Percentiles rank a stretch among this genome's conserved stretches.
These are phyloP conservation scores for Aspergillus avenaceus DNA, from an alignment of 495 filamentous ascomycete species.

Conservation along the genomic window DNA sequence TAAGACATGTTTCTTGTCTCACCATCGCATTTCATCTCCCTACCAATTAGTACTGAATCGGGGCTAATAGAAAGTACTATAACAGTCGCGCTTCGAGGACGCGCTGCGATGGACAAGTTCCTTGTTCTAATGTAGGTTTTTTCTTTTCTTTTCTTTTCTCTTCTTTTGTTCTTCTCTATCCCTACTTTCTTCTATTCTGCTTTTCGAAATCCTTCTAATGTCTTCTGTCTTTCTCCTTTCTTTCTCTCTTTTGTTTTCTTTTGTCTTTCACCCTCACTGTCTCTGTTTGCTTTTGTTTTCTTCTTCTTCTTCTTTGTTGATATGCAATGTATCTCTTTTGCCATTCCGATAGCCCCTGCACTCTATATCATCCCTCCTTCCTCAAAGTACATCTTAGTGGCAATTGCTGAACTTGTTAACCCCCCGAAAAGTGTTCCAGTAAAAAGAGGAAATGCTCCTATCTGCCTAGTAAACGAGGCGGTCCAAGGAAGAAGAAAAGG, in stretches of 20 bases:
- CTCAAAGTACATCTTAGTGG: background rate
- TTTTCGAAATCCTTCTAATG: background rate
- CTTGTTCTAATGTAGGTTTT: slow-evolving; percentile 51
- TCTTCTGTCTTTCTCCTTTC: background rate
- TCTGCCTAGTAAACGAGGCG: slow-evolving; percentile 54
- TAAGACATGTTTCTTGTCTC: background rate
- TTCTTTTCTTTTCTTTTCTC: background rate
- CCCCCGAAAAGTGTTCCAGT: slow-evolving; percentile 39
- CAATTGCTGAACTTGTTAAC: slow-evolving; percentile 6
- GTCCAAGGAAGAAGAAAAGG: slow-evolving; percentile 47
- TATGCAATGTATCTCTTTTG: background rate
- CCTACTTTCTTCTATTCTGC: background rate
- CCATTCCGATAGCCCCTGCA: background rate
- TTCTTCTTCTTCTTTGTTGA: background rate
- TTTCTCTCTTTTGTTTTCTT: background rate
- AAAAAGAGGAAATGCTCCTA: slow-evolving; percentile 53
- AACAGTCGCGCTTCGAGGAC: slow-evolving; percentile 53
- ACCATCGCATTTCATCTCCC: slow-evolving; percentile 1
- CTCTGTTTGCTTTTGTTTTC: background rate
- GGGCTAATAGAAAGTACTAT: background rate
- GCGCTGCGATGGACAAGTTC: slow-evolving; percentile 54
- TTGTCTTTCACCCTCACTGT: too few relatives aligned
- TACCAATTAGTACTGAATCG: background rate
- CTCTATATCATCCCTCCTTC: background rate
- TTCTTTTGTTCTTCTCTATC: background rate